Percentiles rank a stretch among this genome's conserved stretches.
phyloP scores from a whole-genome alignment of 2,329 filamentous ascomycete genomes.

The Paecilomyces formosus region DNA sequence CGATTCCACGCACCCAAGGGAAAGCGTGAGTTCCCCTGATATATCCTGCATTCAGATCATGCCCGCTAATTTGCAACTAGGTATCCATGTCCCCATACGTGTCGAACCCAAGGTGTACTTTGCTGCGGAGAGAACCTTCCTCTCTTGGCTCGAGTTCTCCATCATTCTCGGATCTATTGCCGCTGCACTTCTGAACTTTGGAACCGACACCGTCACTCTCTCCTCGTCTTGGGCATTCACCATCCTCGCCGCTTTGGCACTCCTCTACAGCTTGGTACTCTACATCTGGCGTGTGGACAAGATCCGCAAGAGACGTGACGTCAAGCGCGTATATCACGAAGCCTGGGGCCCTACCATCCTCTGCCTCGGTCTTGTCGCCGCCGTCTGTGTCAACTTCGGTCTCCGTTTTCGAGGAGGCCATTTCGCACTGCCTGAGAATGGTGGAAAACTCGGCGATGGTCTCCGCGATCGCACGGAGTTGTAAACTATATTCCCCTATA shows the following conservation, averaged over 20 bases:
- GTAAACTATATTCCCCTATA: neutral
- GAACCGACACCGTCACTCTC: slow-evolving; percentile 54
- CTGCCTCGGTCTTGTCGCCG: slow-evolving; percentile 64
- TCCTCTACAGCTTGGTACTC: slow-evolving; percentile 76
- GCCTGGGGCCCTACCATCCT: slow-evolving; percentile 74
- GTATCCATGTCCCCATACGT: slow-evolving; percentile 90
- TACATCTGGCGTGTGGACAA: slow-evolving; percentile 84
- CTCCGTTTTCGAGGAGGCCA: slow-evolving; percentile 59
- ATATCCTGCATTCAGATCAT: neutral
- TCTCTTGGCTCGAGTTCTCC: slow-evolving; percentile 95
- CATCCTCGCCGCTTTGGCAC: slow-evolving; percentile 64
- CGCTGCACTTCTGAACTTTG: slow-evolving; percentile 76
- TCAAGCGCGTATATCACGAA: slow-evolving; percentile 73
- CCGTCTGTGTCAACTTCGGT: slow-evolving; percentile 72
- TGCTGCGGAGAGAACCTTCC: slow-evolving; percentile 89
- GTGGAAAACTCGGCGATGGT: neutral
- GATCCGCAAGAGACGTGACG: slow-evolving; percentile 75
- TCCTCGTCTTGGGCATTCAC: slow-evolving; percentile 72
- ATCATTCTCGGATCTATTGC: slow-evolving; percentile 89
- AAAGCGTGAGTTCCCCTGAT: slow-evolving; percentile 36
- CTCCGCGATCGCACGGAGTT: neutral
- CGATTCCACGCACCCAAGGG: slow-evolving; percentile 52
- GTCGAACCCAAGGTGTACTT: slow-evolving; percentile 98
- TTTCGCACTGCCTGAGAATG: slow-evolving; percentile 9
- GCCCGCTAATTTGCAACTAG: slow-evolving; percentile 46